Evolutionary conservation across 2,329 filamentous ascomycete genomes (phyloP).

Genomic region (Ceratocystis albifundus): DNA sequence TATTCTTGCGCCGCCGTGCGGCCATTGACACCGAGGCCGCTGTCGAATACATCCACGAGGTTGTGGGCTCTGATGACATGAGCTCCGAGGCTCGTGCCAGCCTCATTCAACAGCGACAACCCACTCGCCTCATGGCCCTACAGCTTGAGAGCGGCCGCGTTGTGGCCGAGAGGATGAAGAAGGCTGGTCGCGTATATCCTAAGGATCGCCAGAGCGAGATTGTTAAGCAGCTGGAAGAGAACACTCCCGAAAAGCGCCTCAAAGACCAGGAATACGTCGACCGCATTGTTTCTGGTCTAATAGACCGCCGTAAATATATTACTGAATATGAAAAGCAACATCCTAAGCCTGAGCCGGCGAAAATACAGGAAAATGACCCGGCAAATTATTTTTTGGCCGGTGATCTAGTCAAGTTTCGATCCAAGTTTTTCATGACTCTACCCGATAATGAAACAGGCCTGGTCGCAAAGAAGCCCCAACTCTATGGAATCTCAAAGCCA

Average conservation of each 20-base stretch:
- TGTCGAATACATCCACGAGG: slow-evolving; percentile 48
- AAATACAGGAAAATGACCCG: slow-evolving; percentile 2
- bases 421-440: slow-evolving; percentile 15
- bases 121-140: slow-evolving; percentile 38
- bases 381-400: slow-evolving; percentile 12
- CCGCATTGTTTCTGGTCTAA: slow-evolving; percentile 3
- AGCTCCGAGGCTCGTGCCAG: slow-evolving; percentile 25
- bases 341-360: background rate
- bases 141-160: slow-evolving; percentile 36
- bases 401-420: slow-evolving; percentile 10
- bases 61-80: slow-evolving; percentile 37
- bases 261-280: slow-evolving; percentile 13
- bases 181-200: slow-evolving; percentile 35
- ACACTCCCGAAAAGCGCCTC: slow-evolving; percentile 7
- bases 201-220: slow-evolving; percentile 33
- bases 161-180: slow-evolving; percentile 35
- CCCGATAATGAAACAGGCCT: slow-evolving; percentile 21
- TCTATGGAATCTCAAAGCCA: slow-evolving; percentile 12
- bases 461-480: background rate
- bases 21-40: slow-evolving; percentile 49
- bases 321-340: slow-evolving; percentile 5
- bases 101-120: slow-evolving; percentile 21
- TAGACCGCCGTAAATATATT: background rate
- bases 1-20: slow-evolving; percentile 44
- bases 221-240: slow-evolving; percentile 25